Conservation (phyloP, 176 grass and related monocot genomes). For the Ampelocalamus luodianensis region DNA sequence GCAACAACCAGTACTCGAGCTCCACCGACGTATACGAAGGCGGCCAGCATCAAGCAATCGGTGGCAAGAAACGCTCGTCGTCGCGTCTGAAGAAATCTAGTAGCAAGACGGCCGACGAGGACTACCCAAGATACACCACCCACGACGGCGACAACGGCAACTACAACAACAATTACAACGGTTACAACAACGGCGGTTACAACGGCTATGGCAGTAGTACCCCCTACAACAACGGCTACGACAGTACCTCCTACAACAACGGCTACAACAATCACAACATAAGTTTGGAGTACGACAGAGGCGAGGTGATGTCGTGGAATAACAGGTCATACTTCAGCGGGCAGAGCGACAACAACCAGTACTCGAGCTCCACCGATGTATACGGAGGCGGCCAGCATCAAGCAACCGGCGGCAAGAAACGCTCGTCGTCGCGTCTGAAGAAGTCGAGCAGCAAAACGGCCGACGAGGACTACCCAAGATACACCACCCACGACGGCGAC, state of each 20-base stretch:
- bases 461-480: not conserved
- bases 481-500: not conserved
- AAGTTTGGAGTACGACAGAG: not conserved
- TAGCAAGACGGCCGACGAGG: not conserved
- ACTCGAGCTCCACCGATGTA: not conserved
- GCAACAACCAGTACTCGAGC: not conserved
- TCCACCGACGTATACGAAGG: not conserved
- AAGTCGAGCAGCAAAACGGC: slow-evolving; percentile 20
- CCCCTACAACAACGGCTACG: not conserved
- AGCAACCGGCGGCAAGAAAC: slow-evolving; percentile 12
- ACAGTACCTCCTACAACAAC: too few relatives aligned
- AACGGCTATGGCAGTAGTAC: too few relatives aligned
- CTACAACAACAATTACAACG: not conserved
- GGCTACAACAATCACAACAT: too few relatives aligned
- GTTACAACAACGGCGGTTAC: not conserved
- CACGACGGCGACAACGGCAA: not conserved
- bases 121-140: not conserved
- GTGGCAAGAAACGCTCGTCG: slow-evolving; percentile 13
- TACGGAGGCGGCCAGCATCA: slow-evolving; percentile 16
- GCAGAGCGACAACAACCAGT: not conserved
- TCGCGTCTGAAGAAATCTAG: slow-evolving; percentile 38
- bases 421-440: slow-evolving; percentile 22
- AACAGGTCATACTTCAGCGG: slow-evolving; percentile 1
- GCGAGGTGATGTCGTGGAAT: slow-evolving; percentile 9
- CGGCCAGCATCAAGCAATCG: not conserved